Conservation (phyloP, 306 rosid genomes). For the Cicer chorassanicum region DNA sequence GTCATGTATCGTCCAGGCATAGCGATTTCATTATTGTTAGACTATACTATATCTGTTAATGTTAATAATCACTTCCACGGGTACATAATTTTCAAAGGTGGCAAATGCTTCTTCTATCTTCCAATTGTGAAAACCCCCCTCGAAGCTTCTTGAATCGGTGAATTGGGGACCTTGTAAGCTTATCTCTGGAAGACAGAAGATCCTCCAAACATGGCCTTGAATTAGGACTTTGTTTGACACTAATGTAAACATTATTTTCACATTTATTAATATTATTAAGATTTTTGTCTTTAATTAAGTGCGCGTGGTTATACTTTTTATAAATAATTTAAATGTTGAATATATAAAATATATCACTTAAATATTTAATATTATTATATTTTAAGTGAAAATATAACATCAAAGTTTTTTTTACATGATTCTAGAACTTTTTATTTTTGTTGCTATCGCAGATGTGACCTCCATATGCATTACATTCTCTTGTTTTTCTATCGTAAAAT, state of each 20-base stretch:
- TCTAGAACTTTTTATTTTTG: too few species aligned
- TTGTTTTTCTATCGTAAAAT: too few species aligned
- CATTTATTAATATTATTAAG: background rate
- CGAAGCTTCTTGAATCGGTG: constrained; percentile 17
- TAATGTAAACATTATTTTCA: constrained; percentile 19
- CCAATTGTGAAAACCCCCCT: constrained; percentile 38
- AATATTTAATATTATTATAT: too few species aligned
- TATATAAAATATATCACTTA: too few species aligned
- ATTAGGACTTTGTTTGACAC: constrained; percentile 62
- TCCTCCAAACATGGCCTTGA: constrained; percentile 58
- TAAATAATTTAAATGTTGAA: too few species aligned
- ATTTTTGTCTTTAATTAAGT: too few species aligned
- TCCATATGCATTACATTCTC: too few species aligned
- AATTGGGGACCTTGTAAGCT: constrained; percentile 24
- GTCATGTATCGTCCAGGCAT: constrained; percentile 55
- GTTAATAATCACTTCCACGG: constrained; percentile 37
- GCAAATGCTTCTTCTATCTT: constrained; percentile 52
- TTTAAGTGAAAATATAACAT: too few species aligned
- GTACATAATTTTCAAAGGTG: constrained; percentile 39
- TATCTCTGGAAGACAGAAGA: constrained; percentile 55
- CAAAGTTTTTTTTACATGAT: too few species aligned
- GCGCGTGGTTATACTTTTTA: too few species aligned
- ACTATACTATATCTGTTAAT: constrained; percentile 49
- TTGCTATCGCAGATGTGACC: too few species aligned
- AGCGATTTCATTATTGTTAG: constrained; percentile 54